Evolutionary conservation across 768 basidiomycete species (phyloP), one percentile per base, ranked within the genome.

Genomic region (Amanita exitialis): DNA sequence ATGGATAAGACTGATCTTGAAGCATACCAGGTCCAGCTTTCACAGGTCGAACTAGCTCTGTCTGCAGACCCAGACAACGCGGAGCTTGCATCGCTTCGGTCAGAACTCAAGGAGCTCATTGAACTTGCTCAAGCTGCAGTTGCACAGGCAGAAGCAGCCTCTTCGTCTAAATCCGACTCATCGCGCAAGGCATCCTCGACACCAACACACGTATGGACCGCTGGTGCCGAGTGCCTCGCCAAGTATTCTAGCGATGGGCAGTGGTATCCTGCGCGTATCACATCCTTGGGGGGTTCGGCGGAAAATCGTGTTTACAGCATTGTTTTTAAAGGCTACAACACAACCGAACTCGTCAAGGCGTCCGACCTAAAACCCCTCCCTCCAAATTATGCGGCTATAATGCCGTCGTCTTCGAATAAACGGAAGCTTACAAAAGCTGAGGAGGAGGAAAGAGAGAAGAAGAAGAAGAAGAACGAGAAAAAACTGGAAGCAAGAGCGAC

Each of bases 381-480:
- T 1, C 47, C 75, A 8, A 83, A 77, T 62, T 66, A 82, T 60
- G 69, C 70, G 47, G 67, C 69, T 39, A 61, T 67, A 38, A 60
- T 67, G 9, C 70, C 70, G 10, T 61, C 69, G 34, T 64, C 74
- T 27, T 67, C 77, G 37, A 76, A 69, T 57, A 94, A 94, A 69
- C 82, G 90, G 51, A 91, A 90, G 73, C 66, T 86, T 60, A 79
- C 69, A 46, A 83, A 83, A 61, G 82, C 66, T 59, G 90, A 92
- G 65, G 91, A 92, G 64, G 88, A 89, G 58, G 90, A 93, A 69
- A 75, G 80, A 65, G 91, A 92, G 57, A 71, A 67, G 65, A 93
- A 91, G 79, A 89, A 90, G 77, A 92, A 92, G 74, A 91, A 90
- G 73, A 93, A 91, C 61, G 91, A 93, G 74, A 92, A 92, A 74